phyloP scores from a whole-genome alignment of 208 protist genomes.

The Vickermania spadyakhi region DNA sequence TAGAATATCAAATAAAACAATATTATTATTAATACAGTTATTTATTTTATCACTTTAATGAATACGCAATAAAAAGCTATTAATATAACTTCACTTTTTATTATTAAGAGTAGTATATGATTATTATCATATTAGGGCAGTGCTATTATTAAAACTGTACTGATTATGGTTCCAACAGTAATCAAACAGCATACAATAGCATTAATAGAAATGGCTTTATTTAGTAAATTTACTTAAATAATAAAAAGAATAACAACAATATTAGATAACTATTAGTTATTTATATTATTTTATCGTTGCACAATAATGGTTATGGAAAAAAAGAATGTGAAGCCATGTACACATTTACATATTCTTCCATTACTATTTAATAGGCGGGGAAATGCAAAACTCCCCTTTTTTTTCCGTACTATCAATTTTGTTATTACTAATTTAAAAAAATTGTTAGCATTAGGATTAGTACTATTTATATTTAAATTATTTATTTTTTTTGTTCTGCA shows the following conservation, averaged over 20 bases:
- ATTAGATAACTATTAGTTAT: neutral
- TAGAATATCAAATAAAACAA: too few species aligned
- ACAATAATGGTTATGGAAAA: constrained; percentile 4
- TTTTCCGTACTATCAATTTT: neutral
- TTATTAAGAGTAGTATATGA: too few species aligned
- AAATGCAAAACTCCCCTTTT: neutral
- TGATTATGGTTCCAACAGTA: too few species aligned
- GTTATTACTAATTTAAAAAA: neutral
- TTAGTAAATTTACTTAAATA: too few species aligned
- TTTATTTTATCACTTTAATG: too few species aligned
- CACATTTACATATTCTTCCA: neutral
- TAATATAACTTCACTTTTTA: too few species aligned
- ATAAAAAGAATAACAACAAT: neutral
- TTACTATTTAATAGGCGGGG: neutral
- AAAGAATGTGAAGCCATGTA: neutral
- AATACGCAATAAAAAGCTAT: too few species aligned
- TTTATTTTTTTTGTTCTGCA: neutral
- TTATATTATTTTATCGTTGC: neutral
- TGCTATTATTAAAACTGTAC: too few species aligned
- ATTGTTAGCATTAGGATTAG: neutral
- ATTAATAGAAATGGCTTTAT: too few species aligned
- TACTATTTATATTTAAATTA: neutral
- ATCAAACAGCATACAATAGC: too few species aligned
- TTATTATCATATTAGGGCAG: too few species aligned
- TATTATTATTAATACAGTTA: too few species aligned